phyloP scores from a whole-genome alignment of 2,329 filamentous ascomycete genomes.

The Alternaria sp. region DNA sequence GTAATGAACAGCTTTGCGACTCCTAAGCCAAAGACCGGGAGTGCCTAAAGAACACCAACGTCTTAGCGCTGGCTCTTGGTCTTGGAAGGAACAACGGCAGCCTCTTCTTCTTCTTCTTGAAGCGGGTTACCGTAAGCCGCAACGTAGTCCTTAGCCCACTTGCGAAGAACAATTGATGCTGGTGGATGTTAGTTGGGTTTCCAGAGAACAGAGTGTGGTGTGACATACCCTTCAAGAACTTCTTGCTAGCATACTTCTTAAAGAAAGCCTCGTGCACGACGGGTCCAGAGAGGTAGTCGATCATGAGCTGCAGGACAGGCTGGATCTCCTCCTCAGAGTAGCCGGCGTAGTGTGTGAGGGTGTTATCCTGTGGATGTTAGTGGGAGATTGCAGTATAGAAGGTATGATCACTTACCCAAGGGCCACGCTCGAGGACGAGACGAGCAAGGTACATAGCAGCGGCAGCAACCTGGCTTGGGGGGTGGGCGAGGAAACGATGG shows the following conservation, averaged over 20 bases:
- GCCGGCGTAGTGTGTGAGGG: conserved; percentile 87
- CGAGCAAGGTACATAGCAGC: conserved; percentile 95
- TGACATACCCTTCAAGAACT: conserved; percentile 90
- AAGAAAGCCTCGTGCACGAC: conserved; percentile 97
- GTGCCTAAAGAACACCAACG: conserved; percentile 28
- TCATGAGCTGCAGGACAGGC: conserved; percentile 91
- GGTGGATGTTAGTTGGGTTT: conserved; percentile 21
- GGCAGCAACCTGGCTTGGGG: conserved; percentile 89
- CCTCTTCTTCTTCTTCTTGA: conserved; percentile 30
- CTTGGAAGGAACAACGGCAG: conserved; percentile 25
- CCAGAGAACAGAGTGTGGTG: conserved; percentile 28
- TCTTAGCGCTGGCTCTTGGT: conserved; percentile 36
- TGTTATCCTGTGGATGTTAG: conserved; percentile 70
- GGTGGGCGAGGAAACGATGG: conserved; percentile 89
- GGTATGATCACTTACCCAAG: conserved; percentile 74
- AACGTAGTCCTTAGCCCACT: conserved; percentile 85
- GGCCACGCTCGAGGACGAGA: conserved; percentile 86
- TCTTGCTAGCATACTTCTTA: conserved; percentile 99
- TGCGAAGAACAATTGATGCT: conserved; percentile 91
- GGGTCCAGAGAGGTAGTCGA: conserved; percentile 92
- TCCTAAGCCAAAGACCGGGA: conserved; percentile 21
- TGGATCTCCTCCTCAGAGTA: conserved; percentile 93
- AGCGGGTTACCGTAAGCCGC: conserved; percentile 43
- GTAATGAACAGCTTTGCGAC: conserved; percentile 20
- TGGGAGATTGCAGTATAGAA: background rate